Evolutionary conservation across 345 rosid genomes (phyloP).

Genomic region (Euphorbia lathyris): DNA sequence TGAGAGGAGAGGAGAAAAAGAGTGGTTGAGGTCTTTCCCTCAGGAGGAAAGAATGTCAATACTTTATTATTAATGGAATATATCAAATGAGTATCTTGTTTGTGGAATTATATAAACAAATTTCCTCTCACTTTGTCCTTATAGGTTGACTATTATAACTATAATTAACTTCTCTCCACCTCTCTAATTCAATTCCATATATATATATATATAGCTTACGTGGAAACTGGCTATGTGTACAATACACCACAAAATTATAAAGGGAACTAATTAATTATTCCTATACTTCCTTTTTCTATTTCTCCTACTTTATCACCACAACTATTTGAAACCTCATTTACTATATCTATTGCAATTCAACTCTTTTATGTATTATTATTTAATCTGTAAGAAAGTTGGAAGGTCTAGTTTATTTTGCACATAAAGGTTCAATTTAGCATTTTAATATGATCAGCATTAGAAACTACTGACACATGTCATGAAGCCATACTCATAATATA

Average conservation of each 20-base stretch:
- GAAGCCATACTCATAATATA: no score
- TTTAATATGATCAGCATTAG: no score
- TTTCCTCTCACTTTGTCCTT: conserved; percentile 13
- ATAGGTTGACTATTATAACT: conserved; percentile 22
- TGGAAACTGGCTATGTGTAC: conserved; percentile 28
- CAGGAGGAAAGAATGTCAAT: conserved; percentile 3
- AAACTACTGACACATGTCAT: no score
- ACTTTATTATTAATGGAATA: conserved; percentile 1
- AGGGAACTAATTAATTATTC: conserved; percentile 20
- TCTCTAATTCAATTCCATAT: neutral
- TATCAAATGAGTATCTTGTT: conserved; percentile 9
- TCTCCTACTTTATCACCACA: conserved; percentile 8
- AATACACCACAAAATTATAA: conserved; percentile 2
- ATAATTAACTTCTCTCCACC: neutral
- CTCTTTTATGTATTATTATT: neutral
- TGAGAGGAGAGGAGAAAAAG: no score
- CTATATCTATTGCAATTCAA: neutral
- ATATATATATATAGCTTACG: conserved; percentile 24
- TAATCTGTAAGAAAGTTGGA: no score
- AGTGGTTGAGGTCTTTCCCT: neutral
- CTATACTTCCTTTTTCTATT: conserved; percentile 4
- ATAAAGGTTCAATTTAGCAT: no score
- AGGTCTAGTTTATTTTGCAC: neutral
- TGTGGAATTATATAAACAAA: conserved; percentile 11
- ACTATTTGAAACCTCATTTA: neutral